These are phyloP conservation scores for Paramyrothecium roridum DNA, from an alignment of 2,329 filamentous ascomycete species.

Conservation along the genomic window DNA sequence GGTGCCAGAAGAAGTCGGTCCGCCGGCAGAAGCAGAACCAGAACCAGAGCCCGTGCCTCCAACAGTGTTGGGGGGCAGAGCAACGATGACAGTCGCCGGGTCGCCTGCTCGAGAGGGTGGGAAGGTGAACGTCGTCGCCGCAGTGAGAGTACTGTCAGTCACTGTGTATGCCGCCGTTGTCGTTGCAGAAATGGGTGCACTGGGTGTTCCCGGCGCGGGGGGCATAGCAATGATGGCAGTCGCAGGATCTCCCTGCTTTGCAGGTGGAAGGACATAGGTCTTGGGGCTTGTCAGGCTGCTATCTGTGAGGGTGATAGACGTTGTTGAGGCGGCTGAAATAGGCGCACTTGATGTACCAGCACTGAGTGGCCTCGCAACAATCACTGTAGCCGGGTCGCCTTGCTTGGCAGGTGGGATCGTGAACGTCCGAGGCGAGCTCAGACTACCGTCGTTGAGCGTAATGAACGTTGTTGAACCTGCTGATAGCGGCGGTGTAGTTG, in stretches of 20 bases:
- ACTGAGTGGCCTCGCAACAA: not conserved
- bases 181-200: not conserved
- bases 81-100: not conserved
- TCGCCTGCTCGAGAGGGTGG: not conserved
- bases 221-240: not conserved
- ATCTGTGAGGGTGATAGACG: not conserved
- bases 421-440: not conserved
- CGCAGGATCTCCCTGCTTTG: not conserved
- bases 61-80: not conserved
- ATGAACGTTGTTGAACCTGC: not conserved
- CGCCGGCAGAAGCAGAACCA: not conserved
- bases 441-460: not conserved
- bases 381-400: not conserved
- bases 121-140: not conserved
- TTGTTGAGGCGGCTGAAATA: not conserved
- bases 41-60: not conserved
- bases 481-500: not conserved
- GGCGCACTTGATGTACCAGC: not conserved
- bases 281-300: not conserved
- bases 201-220: not conserved
- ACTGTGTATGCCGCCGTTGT: not conserved
- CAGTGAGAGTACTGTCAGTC: not conserved
- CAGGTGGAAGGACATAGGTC: not conserved
- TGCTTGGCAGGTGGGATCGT: not conserved
- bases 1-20: not conserved